Evolutionary conservation across 225 moss, liverwort and hornwort genomes (phyloP).

Genomic region (Polytrichum commune): DNA sequence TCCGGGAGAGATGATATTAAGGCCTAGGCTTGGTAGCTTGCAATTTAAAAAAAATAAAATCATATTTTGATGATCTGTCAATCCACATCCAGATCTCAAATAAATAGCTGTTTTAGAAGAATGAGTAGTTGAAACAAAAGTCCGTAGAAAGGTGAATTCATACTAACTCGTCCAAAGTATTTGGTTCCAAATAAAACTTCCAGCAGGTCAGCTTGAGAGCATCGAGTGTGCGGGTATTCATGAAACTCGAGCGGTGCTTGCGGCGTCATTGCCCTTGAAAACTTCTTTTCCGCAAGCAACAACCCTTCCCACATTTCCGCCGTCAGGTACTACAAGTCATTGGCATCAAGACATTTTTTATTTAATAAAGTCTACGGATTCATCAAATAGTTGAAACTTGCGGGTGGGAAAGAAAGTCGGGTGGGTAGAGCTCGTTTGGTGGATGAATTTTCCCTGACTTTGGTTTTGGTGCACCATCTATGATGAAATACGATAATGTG

Average conservation of each 20-base stretch:
- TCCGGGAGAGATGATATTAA: background rate
- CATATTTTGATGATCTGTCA: too few relatives aligned
- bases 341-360: background rate
- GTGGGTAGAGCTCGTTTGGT: too few relatives aligned
- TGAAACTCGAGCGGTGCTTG: slow-evolving; percentile 35
- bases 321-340: slow-evolving; percentile 26
- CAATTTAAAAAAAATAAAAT: too few relatives aligned
- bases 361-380: too few relatives aligned
- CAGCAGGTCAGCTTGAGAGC: slow-evolving; percentile 21
- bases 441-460: too few relatives aligned
- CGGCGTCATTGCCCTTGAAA: slow-evolving; percentile 40
- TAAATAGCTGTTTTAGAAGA: too few relatives aligned
- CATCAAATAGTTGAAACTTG: too few relatives aligned
- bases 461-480: too few relatives aligned
- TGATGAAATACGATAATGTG: too few relatives aligned
- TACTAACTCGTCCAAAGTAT: background rate
- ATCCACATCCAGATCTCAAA: background rate
- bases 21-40: too few relatives aligned
- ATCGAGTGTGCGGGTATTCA: background rate
- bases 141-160: background rate
- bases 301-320: slow-evolving; percentile 52
- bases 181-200: background rate
- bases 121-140: too few relatives aligned
- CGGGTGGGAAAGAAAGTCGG: too few relatives aligned
- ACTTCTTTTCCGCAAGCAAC: slow-evolving; percentile 68